These are phyloP conservation scores for Limnanthes douglasii DNA, from an alignment of 345 rosid genomes.

Conservation along the genomic window DNA sequence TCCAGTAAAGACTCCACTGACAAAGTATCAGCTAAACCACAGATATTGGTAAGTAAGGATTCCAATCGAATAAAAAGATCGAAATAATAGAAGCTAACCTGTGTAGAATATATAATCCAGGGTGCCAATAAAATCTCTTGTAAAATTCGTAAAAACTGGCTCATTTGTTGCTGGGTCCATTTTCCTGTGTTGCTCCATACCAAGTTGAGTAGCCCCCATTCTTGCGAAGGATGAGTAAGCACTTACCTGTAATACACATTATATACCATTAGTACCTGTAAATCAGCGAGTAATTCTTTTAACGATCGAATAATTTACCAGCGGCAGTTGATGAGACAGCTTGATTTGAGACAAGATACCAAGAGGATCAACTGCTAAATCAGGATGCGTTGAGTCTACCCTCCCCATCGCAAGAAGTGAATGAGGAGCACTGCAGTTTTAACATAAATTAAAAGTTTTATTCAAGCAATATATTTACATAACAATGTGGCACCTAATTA, in stretches of 20 bases:
- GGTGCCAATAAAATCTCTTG: conserved; percentile 49
- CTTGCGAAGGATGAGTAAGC: conserved; percentile 60
- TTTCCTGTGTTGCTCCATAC: conserved; percentile 36
- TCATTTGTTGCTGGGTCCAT: conserved; percentile 50
- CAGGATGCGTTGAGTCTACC: conserved; percentile 47
- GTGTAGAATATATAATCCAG: conserved; percentile 63
- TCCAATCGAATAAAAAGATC: not conserved
- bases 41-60: not conserved
- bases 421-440: conserved; percentile 41
- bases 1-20: conserved; percentile 55
- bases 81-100: conserved; percentile 16
- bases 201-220: conserved; percentile 21
- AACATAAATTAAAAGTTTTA: conserved; percentile 3
- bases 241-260: conserved; percentile 28
- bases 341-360: conserved; percentile 48
- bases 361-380: conserved; percentile 43
- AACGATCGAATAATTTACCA: conserved; percentile 22
- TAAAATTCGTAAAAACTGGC: conserved; percentile 56
- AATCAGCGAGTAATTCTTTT: not conserved
- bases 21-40: conserved; percentile 40
- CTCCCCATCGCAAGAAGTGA: conserved; percentile 55
- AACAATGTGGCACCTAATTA: not conserved
- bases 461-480: no score
- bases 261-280: not conserved
- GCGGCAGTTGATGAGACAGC: conserved; percentile 49